Percentiles rank a stretch among this genome's conserved stretches.
These are phyloP conservation scores for Populus hybrid DNA, from an alignment of 441 rosid species.

Conservation along the genomic window DNA sequence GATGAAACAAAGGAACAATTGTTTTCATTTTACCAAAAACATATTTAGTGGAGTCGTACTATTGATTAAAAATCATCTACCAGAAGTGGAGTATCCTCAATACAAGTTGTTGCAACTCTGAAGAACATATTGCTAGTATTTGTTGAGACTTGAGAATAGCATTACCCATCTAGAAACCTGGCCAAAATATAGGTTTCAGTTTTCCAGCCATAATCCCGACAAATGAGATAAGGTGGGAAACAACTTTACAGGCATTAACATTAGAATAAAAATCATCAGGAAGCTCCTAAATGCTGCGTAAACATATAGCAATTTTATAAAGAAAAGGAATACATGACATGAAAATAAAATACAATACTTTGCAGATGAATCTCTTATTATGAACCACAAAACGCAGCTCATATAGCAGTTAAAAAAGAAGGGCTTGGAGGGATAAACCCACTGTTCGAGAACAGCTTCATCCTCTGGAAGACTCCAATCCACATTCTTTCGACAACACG, in stretches of 20 bases:
- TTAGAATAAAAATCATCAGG: too few relatives aligned
- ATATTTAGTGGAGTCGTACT: not conserved
- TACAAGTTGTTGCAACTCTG: not conserved
- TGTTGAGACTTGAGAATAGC: not conserved
- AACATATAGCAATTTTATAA: too few relatives aligned
- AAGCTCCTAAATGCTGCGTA: too few relatives aligned
- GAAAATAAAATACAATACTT: not conserved
- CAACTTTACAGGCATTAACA: too few relatives aligned
- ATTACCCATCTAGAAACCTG: not conserved
- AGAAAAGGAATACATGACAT: not conserved
- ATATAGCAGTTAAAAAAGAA: too few relatives aligned
- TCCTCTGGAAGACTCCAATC: conserved; percentile 4
- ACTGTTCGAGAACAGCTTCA: conserved; percentile 25
- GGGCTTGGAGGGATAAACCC: too few relatives aligned
- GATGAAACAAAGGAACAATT: too few relatives aligned
- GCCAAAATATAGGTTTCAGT: not conserved
- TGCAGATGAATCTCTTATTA: too few relatives aligned
- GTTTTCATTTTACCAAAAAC: not conserved
- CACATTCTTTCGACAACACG: conserved; percentile 24
- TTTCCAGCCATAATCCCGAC: not conserved
- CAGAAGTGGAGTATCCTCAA: not conserved
- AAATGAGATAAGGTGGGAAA: too few relatives aligned
- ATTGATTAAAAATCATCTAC: not conserved
- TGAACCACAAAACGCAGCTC: too few relatives aligned
- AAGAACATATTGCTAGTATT: not conserved